Conservation (phyloP, 805 yeast genomes). For the Priceomyces castillae region DNA sequence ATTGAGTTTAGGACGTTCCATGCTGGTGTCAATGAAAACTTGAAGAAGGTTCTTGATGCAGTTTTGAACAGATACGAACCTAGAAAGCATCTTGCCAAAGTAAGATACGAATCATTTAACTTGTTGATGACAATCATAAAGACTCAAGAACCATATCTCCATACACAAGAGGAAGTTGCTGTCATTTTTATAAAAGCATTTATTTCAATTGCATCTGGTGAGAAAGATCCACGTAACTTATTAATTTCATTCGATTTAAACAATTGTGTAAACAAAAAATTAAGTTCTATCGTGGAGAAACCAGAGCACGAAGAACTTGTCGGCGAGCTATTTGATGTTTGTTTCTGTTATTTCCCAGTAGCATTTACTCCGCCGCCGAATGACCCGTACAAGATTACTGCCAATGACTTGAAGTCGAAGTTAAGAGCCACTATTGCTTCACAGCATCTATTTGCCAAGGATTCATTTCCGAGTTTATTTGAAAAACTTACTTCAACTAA, state of each 20-base stretch:
- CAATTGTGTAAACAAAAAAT: conserved; percentile 42
- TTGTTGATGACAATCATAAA: conserved; percentile 40
- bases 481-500: conserved; percentile 80
- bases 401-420: conserved; percentile 62
- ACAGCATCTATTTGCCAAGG: conserved; percentile 61
- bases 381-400: conserved; percentile 81
- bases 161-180: conserved; percentile 18
- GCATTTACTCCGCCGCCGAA: conserved; percentile 90
- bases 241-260: conserved; percentile 65
- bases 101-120: conserved; percentile 58
- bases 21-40: conserved; percentile 25
- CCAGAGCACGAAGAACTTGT: conserved; percentile 35
- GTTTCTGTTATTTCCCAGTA: conserved; percentile 95
- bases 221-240: conserved; percentile 91
- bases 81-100: conserved; percentile 55
- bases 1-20: conserved; percentile 50
- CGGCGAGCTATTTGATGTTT: conserved; percentile 71
- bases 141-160: conserved; percentile 21
- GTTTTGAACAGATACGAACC: conserved; percentile 49
- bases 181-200: conserved; percentile 55
- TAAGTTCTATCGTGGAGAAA: conserved; percentile 16
- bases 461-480: conserved; percentile 70
- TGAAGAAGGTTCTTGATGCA: conserved; percentile 35
- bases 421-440: conserved; percentile 64
- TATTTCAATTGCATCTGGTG: conserved; percentile 73